These are phyloP conservation scores for Penicillium parvum DNA, from an alignment of 495 filamentous ascomycete species.

Conservation along the genomic window DNA sequence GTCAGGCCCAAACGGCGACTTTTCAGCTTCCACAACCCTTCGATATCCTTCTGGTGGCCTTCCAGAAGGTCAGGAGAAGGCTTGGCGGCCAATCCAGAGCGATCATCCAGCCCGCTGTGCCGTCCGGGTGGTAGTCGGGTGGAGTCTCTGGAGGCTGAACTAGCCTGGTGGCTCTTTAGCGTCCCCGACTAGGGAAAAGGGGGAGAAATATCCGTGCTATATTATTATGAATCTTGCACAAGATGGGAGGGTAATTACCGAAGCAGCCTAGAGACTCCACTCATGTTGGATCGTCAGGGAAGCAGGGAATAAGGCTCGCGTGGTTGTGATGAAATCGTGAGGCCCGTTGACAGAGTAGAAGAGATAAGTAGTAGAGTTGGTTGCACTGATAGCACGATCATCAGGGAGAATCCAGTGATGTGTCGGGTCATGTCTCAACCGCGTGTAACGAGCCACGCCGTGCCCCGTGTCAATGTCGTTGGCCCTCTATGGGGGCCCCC, in stretches of 20 bases:
- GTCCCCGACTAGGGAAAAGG: slow-evolving; percentile 14
- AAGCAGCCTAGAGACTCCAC: slow-evolving; percentile 9
- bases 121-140: slow-evolving; percentile 26
- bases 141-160: slow-evolving; percentile 25
- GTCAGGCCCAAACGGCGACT: slow-evolving; percentile 9
- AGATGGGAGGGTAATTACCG: slow-evolving; percentile 22
- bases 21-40: slow-evolving; percentile 26
- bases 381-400: slow-evolving; percentile 12
- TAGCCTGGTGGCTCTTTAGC: slow-evolving; percentile 13
- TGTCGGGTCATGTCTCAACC: not conserved
- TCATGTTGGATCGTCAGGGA: slow-evolving; percentile 13
- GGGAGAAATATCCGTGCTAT: no score
- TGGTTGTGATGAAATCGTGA: no score
- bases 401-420: no score
- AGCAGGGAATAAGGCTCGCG: no score
- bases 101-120: slow-evolving; percentile 12
- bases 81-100: slow-evolving; percentile 31
- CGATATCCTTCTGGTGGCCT: slow-evolving; percentile 35
- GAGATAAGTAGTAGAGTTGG: no score
- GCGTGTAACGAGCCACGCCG: slow-evolving; percentile 5
- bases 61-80: slow-evolving; percentile 39
- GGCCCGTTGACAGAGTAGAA: no score
- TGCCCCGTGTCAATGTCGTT: slow-evolving; percentile 9
- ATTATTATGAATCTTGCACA: no score
- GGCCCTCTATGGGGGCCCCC: not conserved